Conservation (phyloP, 73 alveolate genomes). For the Paramecium bursaria region DNA sequence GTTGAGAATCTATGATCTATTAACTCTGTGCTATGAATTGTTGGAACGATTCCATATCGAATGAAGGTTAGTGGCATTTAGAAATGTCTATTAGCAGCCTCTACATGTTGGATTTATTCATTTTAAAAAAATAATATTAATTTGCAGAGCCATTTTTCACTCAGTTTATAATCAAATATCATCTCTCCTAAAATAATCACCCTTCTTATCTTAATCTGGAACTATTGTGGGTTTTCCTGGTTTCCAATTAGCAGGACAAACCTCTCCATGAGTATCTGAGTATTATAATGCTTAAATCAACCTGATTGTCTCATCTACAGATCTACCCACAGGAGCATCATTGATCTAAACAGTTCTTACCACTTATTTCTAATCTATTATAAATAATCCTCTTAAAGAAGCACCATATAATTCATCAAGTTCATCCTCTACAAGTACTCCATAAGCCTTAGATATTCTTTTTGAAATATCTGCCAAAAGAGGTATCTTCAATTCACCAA, state of each 20-base stretch:
- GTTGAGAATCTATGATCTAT: no score
- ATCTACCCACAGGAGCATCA: slow-evolving; percentile 99
- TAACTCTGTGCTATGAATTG: no score
- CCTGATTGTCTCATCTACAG: slow-evolving; percentile 95
- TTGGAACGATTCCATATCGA: no score
- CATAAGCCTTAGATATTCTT: slow-evolving; percentile 93
- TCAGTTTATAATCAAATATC: no score
- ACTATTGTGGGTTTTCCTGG: slow-evolving; percentile 96
- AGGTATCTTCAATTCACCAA: slow-evolving; percentile 96
- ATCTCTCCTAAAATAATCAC: slow-evolving; percentile 59
- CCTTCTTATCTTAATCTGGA: slow-evolving; percentile 77
- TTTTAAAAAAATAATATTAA: no score
- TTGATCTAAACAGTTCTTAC: slow-evolving; percentile 92
- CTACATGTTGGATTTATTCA: no score
- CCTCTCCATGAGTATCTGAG: slow-evolving; percentile 97
- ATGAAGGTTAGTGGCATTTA: no score
- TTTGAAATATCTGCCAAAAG: slow-evolving; percentile 93
- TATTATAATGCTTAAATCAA: slow-evolving; percentile 97
- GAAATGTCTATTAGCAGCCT: no score
- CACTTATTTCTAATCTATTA: slow-evolving; percentile 94
- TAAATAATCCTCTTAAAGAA: slow-evolving; percentile 96
- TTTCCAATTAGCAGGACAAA: slow-evolving; percentile 98
- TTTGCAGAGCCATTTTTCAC: no score
- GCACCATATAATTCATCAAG: slow-evolving; percentile 86
- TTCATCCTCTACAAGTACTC: slow-evolving; percentile 80